Evolutionary conservation across 768 basidiomycete genomes (phyloP).

Genomic region (Amanita fuliginea): DNA sequence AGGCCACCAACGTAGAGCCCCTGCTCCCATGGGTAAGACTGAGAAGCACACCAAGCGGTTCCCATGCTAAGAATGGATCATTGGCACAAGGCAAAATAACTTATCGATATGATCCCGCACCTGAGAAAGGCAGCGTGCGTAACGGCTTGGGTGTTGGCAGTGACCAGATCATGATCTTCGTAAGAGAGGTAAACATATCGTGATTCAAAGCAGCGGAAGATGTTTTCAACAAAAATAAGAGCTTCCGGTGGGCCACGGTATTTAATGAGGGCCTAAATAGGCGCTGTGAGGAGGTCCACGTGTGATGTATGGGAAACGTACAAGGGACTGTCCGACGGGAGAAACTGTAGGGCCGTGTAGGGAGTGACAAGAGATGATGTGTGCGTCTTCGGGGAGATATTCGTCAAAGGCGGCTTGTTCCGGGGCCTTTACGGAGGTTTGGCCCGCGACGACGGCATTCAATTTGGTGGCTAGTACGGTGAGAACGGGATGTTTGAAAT

Average conservation of each 20-base stretch:
- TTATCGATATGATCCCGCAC: conserved; percentile 26
- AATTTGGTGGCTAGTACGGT: conserved; percentile 69
- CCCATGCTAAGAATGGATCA: conserved; percentile 65
- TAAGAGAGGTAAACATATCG: conserved; percentile 91
- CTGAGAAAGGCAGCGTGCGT: conserved; percentile 96
- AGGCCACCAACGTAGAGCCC: conserved; percentile 94
- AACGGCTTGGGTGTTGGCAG: conserved; percentile 97
- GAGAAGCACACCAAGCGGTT: conserved; percentile 78
- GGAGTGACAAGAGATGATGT: conserved; percentile 90
- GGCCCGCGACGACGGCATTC: conserved; percentile 86
- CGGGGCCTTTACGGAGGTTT: conserved; percentile 95
- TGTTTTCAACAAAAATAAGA: conserved; percentile 67
- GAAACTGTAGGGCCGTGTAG: conserved; percentile 89
- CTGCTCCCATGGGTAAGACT: conserved; percentile 89
- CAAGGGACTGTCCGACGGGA: conserved; percentile 83
- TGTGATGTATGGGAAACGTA: conserved; percentile 17
- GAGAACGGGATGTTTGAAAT: conserved; percentile 2
- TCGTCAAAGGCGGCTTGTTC: conserved; percentile 86
- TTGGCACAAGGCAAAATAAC: not conserved
- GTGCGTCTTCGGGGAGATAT: conserved; percentile 73
- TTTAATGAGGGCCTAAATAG: conserved; percentile 69
- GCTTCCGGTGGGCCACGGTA: conserved; percentile 73
- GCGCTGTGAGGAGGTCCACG: not conserved
- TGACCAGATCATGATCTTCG: conserved; percentile 92
- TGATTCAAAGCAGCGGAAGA: conserved; percentile 70